phyloP scores from a whole-genome alignment of 768 basidiomycete genomes.

The Macrolepiota albuminosa region DNA sequence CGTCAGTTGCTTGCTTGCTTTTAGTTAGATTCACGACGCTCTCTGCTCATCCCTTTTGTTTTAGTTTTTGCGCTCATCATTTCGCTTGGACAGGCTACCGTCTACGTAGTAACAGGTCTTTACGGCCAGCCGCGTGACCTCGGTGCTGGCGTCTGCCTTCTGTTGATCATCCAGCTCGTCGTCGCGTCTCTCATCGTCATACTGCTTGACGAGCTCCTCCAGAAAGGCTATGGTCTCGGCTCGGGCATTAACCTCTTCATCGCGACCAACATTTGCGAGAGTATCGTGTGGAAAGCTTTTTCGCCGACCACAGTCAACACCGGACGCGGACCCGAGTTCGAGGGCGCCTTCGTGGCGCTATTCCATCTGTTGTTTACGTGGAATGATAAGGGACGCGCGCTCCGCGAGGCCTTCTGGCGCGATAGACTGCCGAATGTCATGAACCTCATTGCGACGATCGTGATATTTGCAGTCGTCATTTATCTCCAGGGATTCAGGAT shows the following conservation, averaged over 20 bases:
- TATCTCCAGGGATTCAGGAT: constrained; percentile 99
- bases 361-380: constrained; percentile 98
- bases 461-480: constrained; percentile 93
- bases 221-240: constrained; percentile 98
- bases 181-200: constrained; percentile 95
- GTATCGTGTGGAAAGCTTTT: constrained; percentile 99
- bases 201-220: constrained; percentile 96
- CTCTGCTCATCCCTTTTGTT: neutral
- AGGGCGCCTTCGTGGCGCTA: constrained; percentile 91
- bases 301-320: constrained; percentile 98
- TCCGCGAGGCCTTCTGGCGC: constrained; percentile 98
- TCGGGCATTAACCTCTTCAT: constrained; percentile 99
- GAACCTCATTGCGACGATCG: constrained; percentile 90
- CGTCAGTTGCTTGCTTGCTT: constrained; percentile 44
- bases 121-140: constrained; percentile 92
- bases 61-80: constrained; percentile 96
- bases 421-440: constrained; percentile 96
- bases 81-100: constrained; percentile 92
- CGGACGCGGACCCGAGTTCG: constrained; percentile 96
- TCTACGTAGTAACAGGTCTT: constrained; percentile 94
- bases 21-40: neutral
- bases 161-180: constrained; percentile 94
- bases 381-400: constrained; percentile 96
- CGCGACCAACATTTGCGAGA: constrained; percentile 99
- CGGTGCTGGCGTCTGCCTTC: constrained; percentile 94